Conservation (phyloP, 495 filamentous ascomycete species). For the Neurospora hispaniola region DNA sequence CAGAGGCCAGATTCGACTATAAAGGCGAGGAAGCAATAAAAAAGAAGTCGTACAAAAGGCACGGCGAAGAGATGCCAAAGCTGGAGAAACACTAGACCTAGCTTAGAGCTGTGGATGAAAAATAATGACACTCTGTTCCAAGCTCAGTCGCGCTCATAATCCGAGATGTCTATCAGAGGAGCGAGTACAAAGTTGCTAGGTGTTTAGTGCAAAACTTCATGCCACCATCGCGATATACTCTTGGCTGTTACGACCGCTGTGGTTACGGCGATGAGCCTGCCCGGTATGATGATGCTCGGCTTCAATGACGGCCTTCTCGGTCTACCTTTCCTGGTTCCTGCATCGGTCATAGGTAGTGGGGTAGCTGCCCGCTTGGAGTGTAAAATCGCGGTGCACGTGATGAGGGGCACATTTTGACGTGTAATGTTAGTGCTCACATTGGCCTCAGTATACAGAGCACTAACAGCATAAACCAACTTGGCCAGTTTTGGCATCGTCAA, state of each 20-base stretch:
- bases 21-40: background rate
- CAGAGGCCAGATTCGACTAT: background rate
- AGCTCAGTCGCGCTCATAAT: background rate
- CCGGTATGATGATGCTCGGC: background rate
- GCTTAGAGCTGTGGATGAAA: background rate
- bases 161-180: background rate
- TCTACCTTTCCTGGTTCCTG: background rate
- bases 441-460: background rate
- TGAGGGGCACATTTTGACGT: constrained; percentile 2
- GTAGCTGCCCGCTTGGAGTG: background rate
- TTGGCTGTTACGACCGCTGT: background rate
- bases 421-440: background rate
- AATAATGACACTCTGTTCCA: background rate
- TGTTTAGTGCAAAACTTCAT: background rate
- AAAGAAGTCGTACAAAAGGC: background rate
- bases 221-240: background rate
- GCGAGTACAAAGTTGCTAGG: background rate
- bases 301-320: background rate
- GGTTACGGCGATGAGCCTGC: background rate
- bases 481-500: background rate
- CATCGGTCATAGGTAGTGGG: background rate
- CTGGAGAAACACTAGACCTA: background rate
- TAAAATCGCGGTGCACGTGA: constrained; percentile 8
- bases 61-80: background rate
- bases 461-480: background rate